phyloP scores from a whole-genome alignment of 495 filamentous ascomycete genomes.

The Tuber borchii region DNA sequence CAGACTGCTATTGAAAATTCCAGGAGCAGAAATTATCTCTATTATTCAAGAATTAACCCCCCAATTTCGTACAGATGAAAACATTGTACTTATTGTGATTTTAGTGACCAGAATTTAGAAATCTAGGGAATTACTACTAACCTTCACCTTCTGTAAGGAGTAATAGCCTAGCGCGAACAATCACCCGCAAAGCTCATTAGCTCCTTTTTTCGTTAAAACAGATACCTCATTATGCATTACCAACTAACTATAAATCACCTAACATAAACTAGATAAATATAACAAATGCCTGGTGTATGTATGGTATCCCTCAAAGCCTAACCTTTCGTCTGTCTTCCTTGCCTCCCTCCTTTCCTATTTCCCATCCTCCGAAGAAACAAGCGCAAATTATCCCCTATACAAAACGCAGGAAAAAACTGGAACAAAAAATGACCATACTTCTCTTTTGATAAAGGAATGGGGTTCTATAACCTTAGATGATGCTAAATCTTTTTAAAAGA shows the following conservation, averaged over 20 bases:
- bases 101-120: too few species aligned
- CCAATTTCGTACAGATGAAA: too few species aligned
- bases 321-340: not conserved
- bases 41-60: too few species aligned
- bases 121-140: too few species aligned
- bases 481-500: not conserved
- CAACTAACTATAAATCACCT: constrained; percentile 1
- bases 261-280: not conserved
- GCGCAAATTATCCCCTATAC: not conserved
- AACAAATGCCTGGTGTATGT: not conserved
- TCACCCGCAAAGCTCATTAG: not conserved
- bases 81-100: too few species aligned
- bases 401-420: not conserved
- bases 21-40: too few species aligned
- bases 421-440: not conserved
- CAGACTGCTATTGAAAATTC: too few species aligned
- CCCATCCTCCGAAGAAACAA: not conserved
- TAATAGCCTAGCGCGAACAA: not conserved
- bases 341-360: not conserved
- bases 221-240: constrained; percentile 3
- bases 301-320: not conserved
- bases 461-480: not conserved
- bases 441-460: not conserved
- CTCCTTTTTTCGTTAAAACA: not conserved
- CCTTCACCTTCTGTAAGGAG: not conserved